Evolutionary conservation across 768 basidiomycete genomes (phyloP).

Genomic region (Suillus decipiens): DNA sequence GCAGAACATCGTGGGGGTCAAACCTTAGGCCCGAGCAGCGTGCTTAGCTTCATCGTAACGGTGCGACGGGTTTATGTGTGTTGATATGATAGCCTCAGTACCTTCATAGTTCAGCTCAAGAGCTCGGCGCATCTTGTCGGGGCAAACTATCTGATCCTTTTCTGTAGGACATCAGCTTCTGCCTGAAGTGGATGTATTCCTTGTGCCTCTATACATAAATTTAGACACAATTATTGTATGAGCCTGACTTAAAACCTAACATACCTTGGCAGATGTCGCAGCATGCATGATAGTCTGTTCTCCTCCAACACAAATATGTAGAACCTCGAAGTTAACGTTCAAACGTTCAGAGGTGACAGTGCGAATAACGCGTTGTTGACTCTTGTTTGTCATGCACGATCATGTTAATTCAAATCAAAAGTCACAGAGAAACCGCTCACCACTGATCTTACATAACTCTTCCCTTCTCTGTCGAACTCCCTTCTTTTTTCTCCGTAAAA

Average conservation of each 20-base stretch:
- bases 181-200: conserved; percentile 48
- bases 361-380: neutral
- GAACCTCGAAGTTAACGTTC: neutral
- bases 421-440: too few species aligned
- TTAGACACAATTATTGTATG: neutral
- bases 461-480: too few species aligned
- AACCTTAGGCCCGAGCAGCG: conserved; percentile 81
- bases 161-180: conserved; percentile 51
- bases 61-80: conserved; percentile 73
- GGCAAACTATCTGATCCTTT: conserved; percentile 30
- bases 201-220: conserved; percentile 48
- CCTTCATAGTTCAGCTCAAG: conserved; percentile 35
- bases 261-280: conserved; percentile 32
- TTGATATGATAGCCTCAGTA: conserved; percentile 59
- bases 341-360: neutral
- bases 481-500: too few species aligned
- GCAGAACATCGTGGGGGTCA: neutral
- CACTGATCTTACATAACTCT: too few species aligned
- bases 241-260: neutral
- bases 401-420: too few species aligned
- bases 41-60: conserved; percentile 83
- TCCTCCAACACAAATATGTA: neutral
- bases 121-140: neutral
- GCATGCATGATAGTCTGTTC: conserved; percentile 24
- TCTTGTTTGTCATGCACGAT: neutral